Base-by-base conservation (phyloP, 2,329 filamentous ascomycete species). In the Davidsoniella eucalypti region DNA sequence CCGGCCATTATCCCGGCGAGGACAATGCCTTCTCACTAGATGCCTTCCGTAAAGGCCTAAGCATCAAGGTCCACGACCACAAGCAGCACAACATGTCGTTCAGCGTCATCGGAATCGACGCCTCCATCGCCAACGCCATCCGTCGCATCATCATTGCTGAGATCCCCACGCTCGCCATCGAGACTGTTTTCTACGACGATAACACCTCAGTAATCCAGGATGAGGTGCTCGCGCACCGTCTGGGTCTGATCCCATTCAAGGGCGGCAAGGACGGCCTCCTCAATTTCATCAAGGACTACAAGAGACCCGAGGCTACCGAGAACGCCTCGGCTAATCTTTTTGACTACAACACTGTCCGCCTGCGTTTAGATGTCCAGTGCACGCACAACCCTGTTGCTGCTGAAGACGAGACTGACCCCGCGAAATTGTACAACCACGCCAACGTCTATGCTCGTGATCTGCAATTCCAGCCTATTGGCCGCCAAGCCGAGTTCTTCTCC, bases 151-250 rank as follows among this genome's bases (percentile, higher is more conserved):
- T 96, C 60, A 83, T 98, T 64, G 77, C 90, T 57, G 93, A 98
- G 69, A 84, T 98, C 49, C 87, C 90, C 16, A 92, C 87, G 2
- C 75, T 98, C 43, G 92, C 93, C 57, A 88, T 98, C 60, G 92
- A 98, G 71, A 82, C 80, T 55, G 86, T 94, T 62, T 98, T 84
- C 68, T 80, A 96, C 56, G 77, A 86, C 63, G 93, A 95, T 71
- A 98, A 98, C 71, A 96, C 90, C 47, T 94, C 87, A 4, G 87
- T 98, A 36, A 92, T 98, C 60, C 90, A 96, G 64, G 92, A 98
- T 63, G 92, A 98, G 69, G 90, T 98, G 4, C 80, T 98, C 47
- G 82, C 88, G 14, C 85, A 92, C 64, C 77, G 92, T 42, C 72
- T 98, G 29, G 92, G 92, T 53, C 77, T 98, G 43, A 83, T 98